Conservation (phyloP, 768 basidiomycete species). For the Rossbeevera mucosa region DNA sequence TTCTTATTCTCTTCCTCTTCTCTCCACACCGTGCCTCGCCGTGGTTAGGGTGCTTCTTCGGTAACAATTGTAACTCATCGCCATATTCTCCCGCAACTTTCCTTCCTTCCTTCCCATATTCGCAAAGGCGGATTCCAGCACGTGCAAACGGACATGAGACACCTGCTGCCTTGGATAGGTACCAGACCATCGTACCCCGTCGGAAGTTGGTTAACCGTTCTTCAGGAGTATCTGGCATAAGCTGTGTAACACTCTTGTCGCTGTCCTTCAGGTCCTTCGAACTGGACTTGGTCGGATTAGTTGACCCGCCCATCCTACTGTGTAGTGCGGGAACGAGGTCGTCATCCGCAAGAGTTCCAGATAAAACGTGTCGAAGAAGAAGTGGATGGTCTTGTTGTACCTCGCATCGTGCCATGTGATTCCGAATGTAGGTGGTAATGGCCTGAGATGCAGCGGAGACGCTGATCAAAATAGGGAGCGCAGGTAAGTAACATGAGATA, state of each 20-base stretch:
- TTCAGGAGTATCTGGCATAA: conserved; percentile 10
- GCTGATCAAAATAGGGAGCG: conserved; percentile 32
- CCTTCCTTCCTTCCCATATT: conserved; percentile 55
- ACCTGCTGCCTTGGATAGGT: conserved; percentile 70
- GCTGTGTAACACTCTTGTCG: conserved; percentile 26
- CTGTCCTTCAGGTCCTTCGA: conserved; percentile 12
- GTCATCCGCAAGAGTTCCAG: conserved; percentile 69
- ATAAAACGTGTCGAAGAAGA: conserved; percentile 65
- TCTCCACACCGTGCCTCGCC: conserved; percentile 40
- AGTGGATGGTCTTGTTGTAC: conserved; percentile 68
- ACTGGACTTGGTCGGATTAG: conserved; percentile 34
- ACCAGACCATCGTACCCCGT: conserved; percentile 78
- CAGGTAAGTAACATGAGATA: conserved; percentile 13
- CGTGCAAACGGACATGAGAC: conserved; percentile 71
- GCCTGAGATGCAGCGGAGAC: conserved; percentile 76
- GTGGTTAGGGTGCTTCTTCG: conserved; percentile 39
- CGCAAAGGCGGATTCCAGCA: conserved; percentile 67
- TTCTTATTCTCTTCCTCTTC: conserved; percentile 40
- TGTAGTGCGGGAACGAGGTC: conserved; percentile 67
- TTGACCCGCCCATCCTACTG: conserved; percentile 66
- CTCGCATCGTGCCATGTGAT: conserved; percentile 69
- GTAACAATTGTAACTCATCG: conserved; percentile 32
- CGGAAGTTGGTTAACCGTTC: conserved; percentile 65
- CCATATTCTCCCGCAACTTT: conserved; percentile 20
- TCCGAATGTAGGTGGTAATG: conserved; percentile 77